phyloP scores from a whole-genome alignment of 2,329 filamentous ascomycete genomes.

The Alternaria hordeiaustralica region DNA sequence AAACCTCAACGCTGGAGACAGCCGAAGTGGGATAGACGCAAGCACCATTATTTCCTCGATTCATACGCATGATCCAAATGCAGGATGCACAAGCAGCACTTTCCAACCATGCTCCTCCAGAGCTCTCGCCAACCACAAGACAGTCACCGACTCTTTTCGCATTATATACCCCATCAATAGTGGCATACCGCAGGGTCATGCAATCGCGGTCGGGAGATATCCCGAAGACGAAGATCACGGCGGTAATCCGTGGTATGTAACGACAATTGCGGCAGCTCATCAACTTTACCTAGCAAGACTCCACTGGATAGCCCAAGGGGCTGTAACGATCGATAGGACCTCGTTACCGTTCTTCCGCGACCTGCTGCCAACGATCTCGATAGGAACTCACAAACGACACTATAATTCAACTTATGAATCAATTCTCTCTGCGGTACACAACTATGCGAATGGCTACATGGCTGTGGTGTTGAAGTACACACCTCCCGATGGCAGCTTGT shows the following conservation, averaged over 20 bases:
- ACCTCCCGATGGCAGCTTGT: rapidly evolving
- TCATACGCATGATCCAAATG: background rate
- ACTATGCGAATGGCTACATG: no score
- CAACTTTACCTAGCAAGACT: background rate
- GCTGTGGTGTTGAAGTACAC: no score
- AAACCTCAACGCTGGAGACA: background rate
- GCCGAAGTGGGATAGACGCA: background rate
- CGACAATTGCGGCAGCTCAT: background rate
- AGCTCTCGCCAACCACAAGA: background rate
- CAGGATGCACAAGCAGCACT: background rate
- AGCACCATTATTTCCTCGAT: background rate
- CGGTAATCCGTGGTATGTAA: background rate
- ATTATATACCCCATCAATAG: background rate
- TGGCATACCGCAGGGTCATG: no score
- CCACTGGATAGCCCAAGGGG: no score
- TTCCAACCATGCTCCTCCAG: background rate
- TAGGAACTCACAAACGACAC: no score
- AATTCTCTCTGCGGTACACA: no score
- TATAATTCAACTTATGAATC: no score
- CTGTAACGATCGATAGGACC: background rate
- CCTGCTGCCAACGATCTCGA: no score
- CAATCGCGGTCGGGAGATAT: no score
- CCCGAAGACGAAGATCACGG: rapidly evolving
- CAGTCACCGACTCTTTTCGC: background rate
- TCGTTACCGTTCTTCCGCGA: background rate